Base-by-base conservation (phyloP, 2,329 filamentous ascomycete species). In the Pseudopithomyces chartarum region DNA sequence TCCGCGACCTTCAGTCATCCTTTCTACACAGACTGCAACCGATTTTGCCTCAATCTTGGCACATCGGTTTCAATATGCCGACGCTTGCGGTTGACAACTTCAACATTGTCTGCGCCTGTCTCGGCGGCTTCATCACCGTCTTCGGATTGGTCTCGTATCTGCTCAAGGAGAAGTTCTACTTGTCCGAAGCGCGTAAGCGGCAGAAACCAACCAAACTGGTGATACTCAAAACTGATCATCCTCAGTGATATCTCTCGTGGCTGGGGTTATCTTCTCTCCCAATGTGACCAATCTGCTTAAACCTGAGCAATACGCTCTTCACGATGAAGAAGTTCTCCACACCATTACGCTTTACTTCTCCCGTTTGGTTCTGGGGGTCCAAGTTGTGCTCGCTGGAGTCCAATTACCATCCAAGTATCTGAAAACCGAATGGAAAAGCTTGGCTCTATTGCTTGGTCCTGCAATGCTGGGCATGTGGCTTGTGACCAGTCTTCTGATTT, bases 111-210 rank as follows among this genome's bases (percentile, higher is more conserved):
- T 87, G 91, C 71, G 88, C 90, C 52, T 85, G 91, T 7, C 77
- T 96, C 12, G 93, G 93, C 13, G 93, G 91, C 1, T 97, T 96
- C 78, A 87, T 97, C 59, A 92, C 91, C 0, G 65, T 96, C n/a
- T 97, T 96, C 69, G 92, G 92, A 3, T 79, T 97, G 42, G 91
- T 97, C 0, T 97, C 92, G 0, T 96, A 92, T 71, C 83, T 97
- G 17, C 83, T 91, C 70, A 97, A 97, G 72, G 93, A 97, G 78
- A 89, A 87, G 56, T 94, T 91, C 71, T 97, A 97, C 73, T 83
- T 97, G 1, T 96, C 92, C 1, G 93, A 97, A 83, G 91, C 93
- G 52, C 80, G 91, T 94, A 80, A 73, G 90, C 85, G 17, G 4
- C 17, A 6, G 54, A 22, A 19, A 17, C 17, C 13, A 12, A 17